A percentile compares a stretch with the other conserved stretches of the same genome.
phyloP scores from a whole-genome alignment of 83 land plant genomes.

The Picea abies region DNA sequence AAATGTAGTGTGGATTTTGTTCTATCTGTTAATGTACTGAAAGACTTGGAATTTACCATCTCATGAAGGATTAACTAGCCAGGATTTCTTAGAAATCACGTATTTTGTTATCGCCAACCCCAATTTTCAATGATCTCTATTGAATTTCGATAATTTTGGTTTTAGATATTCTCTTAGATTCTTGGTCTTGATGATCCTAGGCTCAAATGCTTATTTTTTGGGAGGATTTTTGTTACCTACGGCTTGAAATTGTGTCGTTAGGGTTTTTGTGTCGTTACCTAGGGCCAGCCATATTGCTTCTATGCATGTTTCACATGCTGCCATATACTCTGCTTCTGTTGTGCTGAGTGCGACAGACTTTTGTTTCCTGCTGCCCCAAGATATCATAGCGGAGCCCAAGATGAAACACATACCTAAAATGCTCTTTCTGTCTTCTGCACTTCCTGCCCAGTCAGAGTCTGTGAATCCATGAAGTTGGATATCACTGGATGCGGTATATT shows the following conservation, averaged over 20 bases:
- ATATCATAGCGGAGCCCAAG: no score
- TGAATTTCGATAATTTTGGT: background rate
- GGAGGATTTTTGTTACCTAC: background rate
- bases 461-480: no score
- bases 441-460: no score
- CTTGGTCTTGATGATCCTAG: background rate
- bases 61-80: background rate
- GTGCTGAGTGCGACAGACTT: no score
- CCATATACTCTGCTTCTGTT: no score
- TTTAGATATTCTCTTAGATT: background rate
- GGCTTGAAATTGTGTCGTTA: background rate
- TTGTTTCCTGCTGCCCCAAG: no score
- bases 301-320: no score
- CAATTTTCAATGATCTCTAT: background rate
- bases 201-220: background rate
- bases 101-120: background rate
- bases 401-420: no score
- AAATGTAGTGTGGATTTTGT: background rate
- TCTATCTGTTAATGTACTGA: background rate
- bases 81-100: background rate
- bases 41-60: background rate
- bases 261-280: no score
- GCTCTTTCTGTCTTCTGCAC: no score
- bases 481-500: no score
- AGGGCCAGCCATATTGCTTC: no score